Conservation (phyloP, 257 asterid species). For the Eustoma russellianum region DNA sequence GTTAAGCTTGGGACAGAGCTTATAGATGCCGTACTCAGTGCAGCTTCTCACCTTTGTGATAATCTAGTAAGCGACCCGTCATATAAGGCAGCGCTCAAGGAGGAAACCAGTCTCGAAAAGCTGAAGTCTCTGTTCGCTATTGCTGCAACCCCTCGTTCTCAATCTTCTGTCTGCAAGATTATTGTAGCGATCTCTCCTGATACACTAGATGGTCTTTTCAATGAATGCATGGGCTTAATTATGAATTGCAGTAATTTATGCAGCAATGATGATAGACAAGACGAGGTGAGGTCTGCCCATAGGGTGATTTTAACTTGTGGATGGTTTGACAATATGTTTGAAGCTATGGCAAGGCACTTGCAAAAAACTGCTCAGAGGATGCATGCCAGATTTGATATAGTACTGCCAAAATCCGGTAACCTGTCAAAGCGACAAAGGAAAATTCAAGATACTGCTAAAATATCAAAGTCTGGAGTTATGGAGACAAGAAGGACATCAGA, state of each 20-base stretch:
- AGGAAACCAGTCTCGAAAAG: slow-evolving; percentile 49
- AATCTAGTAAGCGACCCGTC: slow-evolving; percentile 49
- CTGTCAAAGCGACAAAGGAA: slow-evolving; percentile 31
- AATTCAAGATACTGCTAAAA: slow-evolving; percentile 25
- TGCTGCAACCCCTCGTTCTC: slow-evolving; percentile 70
- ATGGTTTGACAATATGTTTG: slow-evolving; percentile 79
- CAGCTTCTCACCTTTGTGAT: slow-evolving; percentile 62
- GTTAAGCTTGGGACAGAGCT: slow-evolving; percentile 38
- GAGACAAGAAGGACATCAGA: slow-evolving; percentile 27
- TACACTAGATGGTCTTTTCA: slow-evolving; percentile 44
- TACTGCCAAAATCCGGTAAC: slow-evolving; percentile 20
- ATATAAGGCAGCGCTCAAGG: slow-evolving; percentile 39
- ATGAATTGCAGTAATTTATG: slow-evolving; percentile 43
- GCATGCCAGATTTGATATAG: slow-evolving; percentile 33
- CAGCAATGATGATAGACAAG: slow-evolving; percentile 47
- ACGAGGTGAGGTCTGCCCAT: slow-evolving; percentile 70
- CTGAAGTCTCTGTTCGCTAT: slow-evolving; percentile 53
- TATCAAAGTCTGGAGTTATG: slow-evolving; percentile 27
- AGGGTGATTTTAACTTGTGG: slow-evolving; percentile 63
- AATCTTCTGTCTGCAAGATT: slow-evolving; percentile 66
- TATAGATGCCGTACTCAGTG: slow-evolving; percentile 59
- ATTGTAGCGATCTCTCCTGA: slow-evolving; percentile 49
- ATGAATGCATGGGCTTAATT: slow-evolving; percentile 65
- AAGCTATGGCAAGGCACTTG: slow-evolving; percentile 44
- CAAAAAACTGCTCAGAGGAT: slow-evolving; percentile 56